A percentile compares a stretch with the other conserved stretches of the same genome.
These are phyloP conservation scores for Psilocybe azurescens DNA, from an alignment of 768 basidiomycete genomes.

Conservation along the genomic window DNA sequence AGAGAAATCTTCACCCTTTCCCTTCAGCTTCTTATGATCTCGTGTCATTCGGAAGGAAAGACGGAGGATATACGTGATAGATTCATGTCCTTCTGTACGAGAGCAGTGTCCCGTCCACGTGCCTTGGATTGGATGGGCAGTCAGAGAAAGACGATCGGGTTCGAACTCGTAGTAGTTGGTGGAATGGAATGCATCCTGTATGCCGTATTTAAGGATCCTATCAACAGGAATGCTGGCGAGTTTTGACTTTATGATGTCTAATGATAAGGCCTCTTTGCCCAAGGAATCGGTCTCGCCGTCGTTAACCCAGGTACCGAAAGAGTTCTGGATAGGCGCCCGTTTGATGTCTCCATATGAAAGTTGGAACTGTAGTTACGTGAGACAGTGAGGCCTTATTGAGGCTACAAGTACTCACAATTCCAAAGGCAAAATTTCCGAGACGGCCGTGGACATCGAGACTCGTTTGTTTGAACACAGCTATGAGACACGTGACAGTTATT, in stretches of 20 bases:
- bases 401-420: conserved; percentile 30
- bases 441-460: conserved; percentile 36
- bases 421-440: conserved; percentile 43
- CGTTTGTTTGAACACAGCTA: conserved; percentile 42
- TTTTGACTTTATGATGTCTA: conserved; percentile 21
- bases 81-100: conserved; percentile 27
- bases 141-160: conserved; percentile 18
- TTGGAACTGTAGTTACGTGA: conserved; percentile 26
- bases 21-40: conserved; percentile 27
- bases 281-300: conserved; percentile 19
- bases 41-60: conserved; percentile 32
- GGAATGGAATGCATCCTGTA: conserved; percentile 37
- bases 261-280: conserved; percentile 17
- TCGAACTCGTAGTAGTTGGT: conserved; percentile 39
- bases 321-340: conserved; percentile 34
- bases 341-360: conserved; percentile 38
- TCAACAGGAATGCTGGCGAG: conserved; percentile 22
- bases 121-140: conserved; percentile 32
- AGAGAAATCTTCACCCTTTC: conserved; percentile 40
- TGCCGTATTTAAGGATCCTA: conserved; percentile 35
- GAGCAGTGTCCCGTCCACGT: conserved; percentile 39
- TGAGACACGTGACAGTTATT: not conserved
- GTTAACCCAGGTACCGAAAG: conserved; percentile 34
- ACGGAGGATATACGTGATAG: conserved; percentile 31
- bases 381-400: too few relatives aligned